These are phyloP conservation scores for Aspergillus homomorphus DNA, from an alignment of 495 filamentous ascomycete species.

Conservation along the genomic window DNA sequence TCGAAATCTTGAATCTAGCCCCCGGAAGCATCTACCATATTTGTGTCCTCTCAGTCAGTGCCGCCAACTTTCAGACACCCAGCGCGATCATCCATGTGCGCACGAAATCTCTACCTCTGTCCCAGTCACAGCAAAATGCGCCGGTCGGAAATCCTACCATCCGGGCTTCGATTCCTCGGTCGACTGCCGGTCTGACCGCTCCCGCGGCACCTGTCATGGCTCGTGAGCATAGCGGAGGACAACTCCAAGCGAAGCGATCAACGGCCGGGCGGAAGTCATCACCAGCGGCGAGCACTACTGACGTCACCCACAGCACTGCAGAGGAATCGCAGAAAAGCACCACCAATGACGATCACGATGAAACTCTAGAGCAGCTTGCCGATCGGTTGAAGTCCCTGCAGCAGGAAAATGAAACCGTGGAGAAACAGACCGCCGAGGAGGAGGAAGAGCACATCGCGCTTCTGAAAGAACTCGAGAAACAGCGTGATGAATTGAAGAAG, in stretches of 20 bases:
- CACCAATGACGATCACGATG: constrained; percentile 31
- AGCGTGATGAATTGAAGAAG: constrained; percentile 70
- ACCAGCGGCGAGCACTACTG: constrained; percentile 62
- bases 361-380: constrained; percentile 58
- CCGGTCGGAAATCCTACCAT: constrained; percentile 37
- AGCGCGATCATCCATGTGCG: constrained; percentile 80
- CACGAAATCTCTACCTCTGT: constrained; percentile 57
- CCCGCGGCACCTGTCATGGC: constrained; percentile 53
- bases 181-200: constrained; percentile 51
- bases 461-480: constrained; percentile 55
- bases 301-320: constrained; percentile 32
- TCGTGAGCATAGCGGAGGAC: constrained; percentile 60
- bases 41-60: constrained; percentile 82
- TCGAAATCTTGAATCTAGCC: constrained; percentile 80
- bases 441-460: constrained; percentile 71
- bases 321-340: constrained; percentile 38
- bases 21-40: constrained; percentile 89
- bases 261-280: constrained; percentile 73
- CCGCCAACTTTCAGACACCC: constrained; percentile 85
- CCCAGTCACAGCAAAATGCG: constrained; percentile 52
- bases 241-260: constrained; percentile 58
- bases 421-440: constrained; percentile 57
- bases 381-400: constrained; percentile 68
- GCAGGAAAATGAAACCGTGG: constrained; percentile 71
- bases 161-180: constrained; percentile 42